A percentile compares a stretch with the other conserved stretches of the same genome.
Conservation (phyloP, 2,329 filamentous ascomycete species). For the Thielaviopsis euricoi region DNA sequence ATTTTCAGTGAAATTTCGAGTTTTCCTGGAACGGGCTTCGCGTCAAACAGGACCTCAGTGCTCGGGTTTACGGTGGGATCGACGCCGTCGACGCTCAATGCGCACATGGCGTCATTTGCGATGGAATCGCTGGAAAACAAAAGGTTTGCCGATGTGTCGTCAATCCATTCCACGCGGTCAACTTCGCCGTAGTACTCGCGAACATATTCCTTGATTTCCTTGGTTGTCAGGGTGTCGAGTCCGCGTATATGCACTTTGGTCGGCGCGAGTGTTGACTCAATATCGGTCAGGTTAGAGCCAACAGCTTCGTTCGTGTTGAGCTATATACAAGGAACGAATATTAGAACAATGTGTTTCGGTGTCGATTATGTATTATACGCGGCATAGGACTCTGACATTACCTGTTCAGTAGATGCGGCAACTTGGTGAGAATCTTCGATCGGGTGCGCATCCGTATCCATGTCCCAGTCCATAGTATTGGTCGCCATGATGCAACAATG, state of each 20-base stretch:
- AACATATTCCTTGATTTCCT: slow-evolving; percentile 63
- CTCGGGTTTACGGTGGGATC: slow-evolving; percentile 39
- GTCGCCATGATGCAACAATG: slow-evolving; percentile 16
- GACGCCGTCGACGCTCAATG: slow-evolving; percentile 35
- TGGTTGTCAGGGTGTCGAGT: slow-evolving; percentile 64
- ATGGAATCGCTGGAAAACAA: slow-evolving; percentile 45
- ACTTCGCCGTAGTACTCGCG: slow-evolving; percentile 46
- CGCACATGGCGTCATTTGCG: slow-evolving; percentile 37
- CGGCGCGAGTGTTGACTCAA: slow-evolving; percentile 11
- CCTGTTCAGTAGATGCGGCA: background rate
- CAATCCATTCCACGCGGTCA: slow-evolving; percentile 75
- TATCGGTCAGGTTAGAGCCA: background rate
- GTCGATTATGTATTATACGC: too few species aligned
- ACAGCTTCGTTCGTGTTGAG: background rate
- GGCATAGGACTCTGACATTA: background rate
- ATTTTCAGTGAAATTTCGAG: slow-evolving; percentile 56
- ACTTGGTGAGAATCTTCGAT: slow-evolving; percentile 15
- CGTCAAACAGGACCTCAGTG: slow-evolving; percentile 44
- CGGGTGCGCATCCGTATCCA: slow-evolving; percentile 53
- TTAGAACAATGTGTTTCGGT: too few species aligned
- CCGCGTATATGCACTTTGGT: slow-evolving; percentile 71
- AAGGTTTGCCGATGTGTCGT: slow-evolving; percentile 80
- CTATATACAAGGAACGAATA: background rate
- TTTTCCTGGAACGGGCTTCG: slow-evolving; percentile 50
- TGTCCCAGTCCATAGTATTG: slow-evolving; percentile 45